These are phyloP conservation scores for Schwanniomyces occidentalis DNA, from an alignment of 805 yeast species.

Conservation along the genomic window DNA sequence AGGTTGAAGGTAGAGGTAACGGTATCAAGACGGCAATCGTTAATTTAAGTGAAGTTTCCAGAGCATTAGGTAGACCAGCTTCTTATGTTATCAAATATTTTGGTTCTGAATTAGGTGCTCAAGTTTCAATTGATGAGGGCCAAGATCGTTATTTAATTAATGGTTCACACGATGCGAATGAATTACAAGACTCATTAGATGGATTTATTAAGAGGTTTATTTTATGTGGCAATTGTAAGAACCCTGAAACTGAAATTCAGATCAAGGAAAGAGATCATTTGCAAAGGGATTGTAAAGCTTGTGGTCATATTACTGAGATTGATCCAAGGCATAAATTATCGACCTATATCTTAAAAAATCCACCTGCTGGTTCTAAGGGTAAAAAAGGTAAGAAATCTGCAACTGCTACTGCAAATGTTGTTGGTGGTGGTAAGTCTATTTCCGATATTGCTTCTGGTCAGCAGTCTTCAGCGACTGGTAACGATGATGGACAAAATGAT, in stretches of 20 bases:
- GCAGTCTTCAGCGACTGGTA: conserved; percentile 18
- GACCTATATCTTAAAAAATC: conserved; percentile 87
- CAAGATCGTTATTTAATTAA: conserved; percentile 89
- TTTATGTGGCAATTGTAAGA: conserved; percentile 90
- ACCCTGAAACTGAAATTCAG: conserved; percentile 94
- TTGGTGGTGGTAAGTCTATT: conserved; percentile 83
- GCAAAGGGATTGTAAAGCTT: conserved; percentile 95
- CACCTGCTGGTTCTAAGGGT: conserved; percentile 60
- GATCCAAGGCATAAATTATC: conserved; percentile 86
- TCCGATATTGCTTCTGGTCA: conserved; percentile 69
- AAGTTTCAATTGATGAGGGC: conserved; percentile 76
- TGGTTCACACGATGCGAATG: conserved; percentile 89
- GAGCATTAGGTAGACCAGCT: conserved; percentile 92
- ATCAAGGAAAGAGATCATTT: conserved; percentile 73
- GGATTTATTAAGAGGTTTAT: conserved; percentile 93
- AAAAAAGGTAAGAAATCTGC: conserved; percentile 76
- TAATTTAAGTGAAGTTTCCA: conserved; percentile 88
- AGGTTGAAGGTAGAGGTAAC: conserved; percentile 98
- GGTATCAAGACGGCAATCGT: conserved; percentile 96
- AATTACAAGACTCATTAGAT: conserved; percentile 90
- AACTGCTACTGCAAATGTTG: conserved; percentile 85
- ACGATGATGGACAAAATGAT: conserved; percentile 33
- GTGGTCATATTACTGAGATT: conserved; percentile 85
- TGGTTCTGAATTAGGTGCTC: conserved; percentile 97
- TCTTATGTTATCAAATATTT: conserved; percentile 90